phyloP scores from a whole-genome alignment of 2,329 filamentous ascomycete species.

The Aspergillus pseudoglaucus region DNA sequence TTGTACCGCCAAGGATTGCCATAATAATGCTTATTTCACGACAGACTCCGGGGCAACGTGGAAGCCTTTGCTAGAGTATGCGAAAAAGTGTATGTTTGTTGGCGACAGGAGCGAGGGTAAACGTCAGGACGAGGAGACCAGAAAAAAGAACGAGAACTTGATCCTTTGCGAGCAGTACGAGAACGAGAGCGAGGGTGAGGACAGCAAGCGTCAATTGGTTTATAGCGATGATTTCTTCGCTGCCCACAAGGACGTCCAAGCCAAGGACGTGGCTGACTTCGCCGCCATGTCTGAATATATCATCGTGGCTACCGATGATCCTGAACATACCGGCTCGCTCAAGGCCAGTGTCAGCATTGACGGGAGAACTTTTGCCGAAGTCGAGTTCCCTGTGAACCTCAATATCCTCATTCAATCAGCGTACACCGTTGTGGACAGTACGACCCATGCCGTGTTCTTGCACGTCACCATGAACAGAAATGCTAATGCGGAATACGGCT shows the following conservation, averaged over 20 bases:
- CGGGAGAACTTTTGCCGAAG: constrained; percentile 72
- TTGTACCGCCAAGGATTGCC: constrained; percentile 62
- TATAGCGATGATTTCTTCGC: constrained; percentile 73
- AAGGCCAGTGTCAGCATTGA: constrained; percentile 79
- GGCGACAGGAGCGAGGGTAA: constrained; percentile 50
- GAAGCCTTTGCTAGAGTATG: constrained; percentile 66
- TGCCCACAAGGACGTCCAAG: constrained; percentile 50
- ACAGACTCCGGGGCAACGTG: constrained; percentile 73
- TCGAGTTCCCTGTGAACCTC: constrained; percentile 81
- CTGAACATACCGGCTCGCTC: constrained; percentile 59
- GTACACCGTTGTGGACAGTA: constrained; percentile 92
- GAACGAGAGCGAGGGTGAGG: constrained; percentile 57
- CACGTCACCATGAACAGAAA: constrained; percentile 75
- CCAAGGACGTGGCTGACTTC: constrained; percentile 72
- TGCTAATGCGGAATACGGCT: constrained; percentile 64
- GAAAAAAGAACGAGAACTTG: constrained; percentile 49
- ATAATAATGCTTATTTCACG: constrained; percentile 67
- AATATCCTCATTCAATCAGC: constrained; percentile 68
- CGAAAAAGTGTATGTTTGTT: constrained; percentile 80
- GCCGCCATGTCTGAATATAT: constrained; percentile 97
- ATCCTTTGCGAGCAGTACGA: constrained; percentile 59
- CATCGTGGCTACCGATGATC: constrained; percentile 66
- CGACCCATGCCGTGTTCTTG: constrained; percentile 87
- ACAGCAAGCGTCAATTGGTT: constrained; percentile 61
- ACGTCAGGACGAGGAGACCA: background rate